Base-by-base conservation (phyloP, 495 filamentous ascomycete species). In the Penicillium samsonianum region DNA sequence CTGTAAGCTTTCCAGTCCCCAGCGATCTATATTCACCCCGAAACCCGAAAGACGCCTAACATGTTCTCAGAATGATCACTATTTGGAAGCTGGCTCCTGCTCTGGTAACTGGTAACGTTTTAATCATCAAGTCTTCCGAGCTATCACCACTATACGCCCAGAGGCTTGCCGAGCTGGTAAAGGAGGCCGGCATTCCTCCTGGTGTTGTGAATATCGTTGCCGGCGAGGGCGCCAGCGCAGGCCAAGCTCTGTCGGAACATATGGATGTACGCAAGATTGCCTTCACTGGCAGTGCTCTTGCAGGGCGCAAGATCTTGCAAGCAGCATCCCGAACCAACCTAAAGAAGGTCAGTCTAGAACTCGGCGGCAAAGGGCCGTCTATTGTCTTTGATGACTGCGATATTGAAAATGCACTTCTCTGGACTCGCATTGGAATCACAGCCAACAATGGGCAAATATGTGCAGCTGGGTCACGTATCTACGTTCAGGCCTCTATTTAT, bases 61-160 rank as follows among this genome's bases (percentile, higher is more conserved):
- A 33, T 33, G 11, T 11, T 33, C 30, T 84, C 86, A 50, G 80
- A 73, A 95, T 95, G 89, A 90, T 91, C 6, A 87, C 89, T 0
- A 67, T 69, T 23, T 75, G 72, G 72, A 86, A 86, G 58, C 59
- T 84, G 6, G 84, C 79, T 5, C 80, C 83, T 0, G 82, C 83
- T 0, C 63, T 87, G 1, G 79, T 78, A 0, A 75, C 80, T 0
- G 85, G 85, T 0, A 86, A 86, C 64, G 76, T 75, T 2, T 73
- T 96, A 51, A 86, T 98, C 63, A 75, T 98, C 58, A 98, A 98
- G 76, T 86, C 91, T 9, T 95, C 93, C 0, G 93, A 98, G 74
- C 84, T 90, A 55, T 91, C 96, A 49, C 93, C 93, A 3, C 90
- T 94, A 12, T 91, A 89, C 20, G 86, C 85, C 38, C 92, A 93